A percentile compares a stretch with the other conserved stretches of the same genome.
phyloP scores from a whole-genome alignment of 116 monocot genomes.

The Trichopus zeylanicus region DNA sequence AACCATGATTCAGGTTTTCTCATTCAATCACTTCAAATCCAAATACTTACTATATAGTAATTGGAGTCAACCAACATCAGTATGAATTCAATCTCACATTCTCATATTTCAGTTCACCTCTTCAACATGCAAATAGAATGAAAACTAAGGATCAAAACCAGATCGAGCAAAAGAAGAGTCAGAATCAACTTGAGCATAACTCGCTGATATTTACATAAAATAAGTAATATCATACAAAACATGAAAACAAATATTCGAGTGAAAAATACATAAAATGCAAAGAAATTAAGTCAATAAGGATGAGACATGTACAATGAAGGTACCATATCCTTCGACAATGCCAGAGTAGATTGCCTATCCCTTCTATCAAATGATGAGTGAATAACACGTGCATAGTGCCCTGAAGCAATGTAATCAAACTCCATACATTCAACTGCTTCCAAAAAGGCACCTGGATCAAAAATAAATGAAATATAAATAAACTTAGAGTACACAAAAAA shows the following conservation, averaged over 20 bases:
- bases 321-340: conserved; percentile 88
- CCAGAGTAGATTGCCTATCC: conserved; percentile 44
- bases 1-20: no score
- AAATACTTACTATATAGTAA: no score
- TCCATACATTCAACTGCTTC: conserved; percentile 68
- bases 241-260: neutral
- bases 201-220: neutral
- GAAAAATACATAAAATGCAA: neutral
- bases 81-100: no score
- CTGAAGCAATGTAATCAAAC: conserved; percentile 92
- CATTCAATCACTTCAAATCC: no score
- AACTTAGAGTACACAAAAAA: neutral
- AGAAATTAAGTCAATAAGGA: neutral
- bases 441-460: conserved; percentile 68
- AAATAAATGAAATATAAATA: neutral
- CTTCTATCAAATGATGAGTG: conserved; percentile 32
- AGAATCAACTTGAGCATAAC: neutral
- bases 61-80: no score
- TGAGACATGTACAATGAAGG: conserved; percentile 4
- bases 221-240: neutral
- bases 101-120: no score
- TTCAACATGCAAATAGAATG: no score
- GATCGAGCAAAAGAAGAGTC: neutral
- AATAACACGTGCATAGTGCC: conserved; percentile 82
- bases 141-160: no score